Base-by-base conservation (phyloP, 2,329 filamentous ascomycete species). In the Bipolaris cookei region DNA sequence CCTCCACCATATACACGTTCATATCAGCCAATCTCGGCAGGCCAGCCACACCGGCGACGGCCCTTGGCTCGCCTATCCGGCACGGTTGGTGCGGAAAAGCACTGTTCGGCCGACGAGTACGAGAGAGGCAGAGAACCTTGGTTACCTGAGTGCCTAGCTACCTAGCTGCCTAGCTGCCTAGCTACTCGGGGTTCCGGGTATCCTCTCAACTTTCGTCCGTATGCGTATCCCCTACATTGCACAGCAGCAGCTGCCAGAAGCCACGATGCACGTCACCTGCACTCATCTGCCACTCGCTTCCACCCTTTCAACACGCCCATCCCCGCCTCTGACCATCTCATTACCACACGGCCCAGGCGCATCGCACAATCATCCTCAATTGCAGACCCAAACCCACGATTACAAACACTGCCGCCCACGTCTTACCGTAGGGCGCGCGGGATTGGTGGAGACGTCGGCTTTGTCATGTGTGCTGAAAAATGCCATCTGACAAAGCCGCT, bases 391-490 rank as follows among this genome's bases (percentile, higher is more conserved):
- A 59, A 54, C 56, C 59, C 48, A 41, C 32, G 52, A 59, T 58
- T 47, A 59, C 58, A 63, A 56, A 63, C 20, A 28, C 23, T 13
- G 23, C 13, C 38, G 41, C 42, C 55, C 32, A 28, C 50, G 25
- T 56, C 35, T 52, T 35, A 6, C 32, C 18, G 32, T 37, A 30
- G 44, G 41, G 49, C 53, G 14, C n/a, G 47, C 43, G 23, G 50
- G 20, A 68, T 69, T 71, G 67, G 64, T 44, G 49, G 51, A 30
- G 16, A 28, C 20, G 46, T 45, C 53, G 46, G 65, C 61, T 67
- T 68, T 68, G 66, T 65, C 49, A 69, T 34, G 39, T 16, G 38
- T 69, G 68, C 66, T 70, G 66, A 68, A 66, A 57, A 70, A 70
- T 67, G 63, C 49, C 52, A 46, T 65, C 63, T 71, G 68, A 69